Base-by-base conservation (phyloP, 1,284 basidiomycete species). In the Puccinia triticina region DNA sequence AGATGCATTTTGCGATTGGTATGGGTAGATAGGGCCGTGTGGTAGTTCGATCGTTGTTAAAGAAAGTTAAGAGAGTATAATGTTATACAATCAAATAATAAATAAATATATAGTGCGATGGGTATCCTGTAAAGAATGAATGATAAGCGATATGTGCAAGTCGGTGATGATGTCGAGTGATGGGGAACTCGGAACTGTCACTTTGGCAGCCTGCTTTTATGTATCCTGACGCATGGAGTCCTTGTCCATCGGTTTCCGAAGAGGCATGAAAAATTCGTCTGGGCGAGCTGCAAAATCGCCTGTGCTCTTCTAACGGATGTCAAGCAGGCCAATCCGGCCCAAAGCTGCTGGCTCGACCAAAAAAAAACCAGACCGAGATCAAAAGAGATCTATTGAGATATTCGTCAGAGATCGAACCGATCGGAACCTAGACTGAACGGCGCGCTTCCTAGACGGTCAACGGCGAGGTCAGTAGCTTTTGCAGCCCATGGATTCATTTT, bases 71-170 rank as follows among this genome's bases (percentile, higher is more conserved):
- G 5, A 21, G n/a, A n/a, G n/a, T n/a, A n/a, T n/a, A n/a, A n/a
- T n/a, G n/a, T n/a, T 55, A n/a, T 55, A 55, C 53, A 55, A 21
- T 55, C 53, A 21, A n/a, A n/a, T n/a, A 55, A 55, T 55, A 55
- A 55, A 55, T 55, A 55, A 5, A n/a, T 55, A 46, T 55, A 55
- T 55, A n/a, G 18, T 8, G 23, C 23, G 53, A 46, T 55, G 53
- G 53, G 53, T 55, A 55, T 55, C 53, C 10, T 55, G 53, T 55
- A 55, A 55, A 55, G 53, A 55, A 55, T 55, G 53, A 55, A 55
- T 55, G 53, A 12, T 12, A 55, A n/a, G 53, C 23, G 14, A 46
- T 55, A 55, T 16, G 23, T 55, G 53, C 53, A 55, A 55, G 53
- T 55, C 18, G 11, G 53, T 8, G 53, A 10, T 55, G 53, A 55